phyloP scores from a whole-genome alignment of 2,329 filamentous ascomycete genomes.

The Lachnellula willkommii region DNA sequence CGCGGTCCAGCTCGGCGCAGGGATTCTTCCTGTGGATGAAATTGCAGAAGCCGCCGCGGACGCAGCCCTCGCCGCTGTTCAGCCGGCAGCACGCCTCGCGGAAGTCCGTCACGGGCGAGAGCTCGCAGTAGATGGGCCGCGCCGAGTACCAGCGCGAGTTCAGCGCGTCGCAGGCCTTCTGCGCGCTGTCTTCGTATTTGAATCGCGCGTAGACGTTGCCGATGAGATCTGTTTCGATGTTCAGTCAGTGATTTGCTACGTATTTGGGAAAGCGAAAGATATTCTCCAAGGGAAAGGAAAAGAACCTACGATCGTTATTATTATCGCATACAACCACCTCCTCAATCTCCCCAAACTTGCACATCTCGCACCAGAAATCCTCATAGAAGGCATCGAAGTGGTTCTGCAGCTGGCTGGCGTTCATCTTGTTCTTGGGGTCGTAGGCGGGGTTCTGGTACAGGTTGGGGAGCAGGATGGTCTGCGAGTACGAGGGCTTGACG shows the following conservation, averaged over 20 bases:
- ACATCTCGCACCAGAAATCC: conserved; percentile 99
- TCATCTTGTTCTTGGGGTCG: conserved; percentile 96
- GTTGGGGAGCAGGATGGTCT: conserved; percentile 96
- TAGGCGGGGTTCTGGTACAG: conserved; percentile 99
- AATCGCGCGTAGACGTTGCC: conserved; percentile 99
- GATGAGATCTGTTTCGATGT: conserved; percentile 77
- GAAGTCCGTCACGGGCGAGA: conserved; percentile 96
- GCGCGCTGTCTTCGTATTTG: conserved; percentile 98
- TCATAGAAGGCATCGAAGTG: conserved; percentile 99
- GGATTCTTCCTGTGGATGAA: conserved; percentile 99
- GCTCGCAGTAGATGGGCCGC: conserved; percentile 94
- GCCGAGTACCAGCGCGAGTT: conserved; percentile 97
- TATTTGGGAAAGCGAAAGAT: not conserved
- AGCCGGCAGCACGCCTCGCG: conserved; percentile 93
- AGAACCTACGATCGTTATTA: conserved; percentile 69
- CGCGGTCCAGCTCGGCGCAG: conserved; percentile 77
- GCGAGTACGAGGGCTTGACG: conserved; percentile 96
- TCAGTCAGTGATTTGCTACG: conserved; percentile 12
- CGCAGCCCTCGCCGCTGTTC: conserved; percentile 92
- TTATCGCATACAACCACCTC: conserved; percentile 99
- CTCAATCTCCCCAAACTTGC: conserved; percentile 96
- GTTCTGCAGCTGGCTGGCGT: conserved; percentile 90
- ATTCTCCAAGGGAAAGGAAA: conserved; percentile 3
- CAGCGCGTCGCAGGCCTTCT: conserved; percentile 87
- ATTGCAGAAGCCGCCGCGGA: conserved; percentile 95